Evolutionary conservation across 1,284 basidiomycete genomes (phyloP).

Genomic region (Ustanciosporium gigantosporum): DNA sequence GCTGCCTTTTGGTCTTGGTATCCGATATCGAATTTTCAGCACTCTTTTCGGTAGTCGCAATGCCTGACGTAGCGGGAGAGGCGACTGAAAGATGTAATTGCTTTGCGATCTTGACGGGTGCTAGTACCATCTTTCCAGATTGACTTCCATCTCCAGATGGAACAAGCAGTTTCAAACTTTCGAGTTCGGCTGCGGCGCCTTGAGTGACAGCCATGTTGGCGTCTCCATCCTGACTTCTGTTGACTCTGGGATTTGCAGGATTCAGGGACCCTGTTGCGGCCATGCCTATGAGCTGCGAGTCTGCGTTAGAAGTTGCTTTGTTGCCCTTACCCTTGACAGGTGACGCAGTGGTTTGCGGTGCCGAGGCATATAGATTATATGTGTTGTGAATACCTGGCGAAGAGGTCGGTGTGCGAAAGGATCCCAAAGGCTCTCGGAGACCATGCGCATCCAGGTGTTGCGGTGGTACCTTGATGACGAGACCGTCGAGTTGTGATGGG

Average conservation of each 20-base stretch:
- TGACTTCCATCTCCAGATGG: constrained; percentile 17
- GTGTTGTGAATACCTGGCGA: constrained; percentile 8
- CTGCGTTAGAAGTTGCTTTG: constrained; percentile 7
- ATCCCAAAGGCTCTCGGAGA: constrained; percentile 10
- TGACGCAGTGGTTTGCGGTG: constrained; percentile 1
- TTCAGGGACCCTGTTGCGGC: constrained; percentile 12
- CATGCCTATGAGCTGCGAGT: constrained; percentile 49
- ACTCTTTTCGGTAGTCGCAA: constrained; percentile 3
- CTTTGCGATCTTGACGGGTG: constrained; percentile 17
- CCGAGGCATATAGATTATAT: constrained; percentile 32
- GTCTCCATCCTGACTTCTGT: constrained; percentile 7
- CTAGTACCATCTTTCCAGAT: constrained; percentile 18
- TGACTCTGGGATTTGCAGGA: constrained; percentile 2
- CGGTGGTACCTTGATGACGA: constrained; percentile 24
- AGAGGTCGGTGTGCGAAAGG: constrained; percentile 9
- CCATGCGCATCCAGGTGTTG: constrained; percentile 4
- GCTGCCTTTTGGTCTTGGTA: constrained; percentile 14
- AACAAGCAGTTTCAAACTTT: constrained; percentile 29
- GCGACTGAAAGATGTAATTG: constrained; percentile 29
- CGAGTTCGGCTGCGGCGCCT: constrained; percentile 37
- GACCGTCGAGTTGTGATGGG: constrained; percentile 26
- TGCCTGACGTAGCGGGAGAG: constrained; percentile 16
- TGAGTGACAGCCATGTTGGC: constrained; percentile 10
- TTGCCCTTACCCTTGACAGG: constrained; percentile 13
- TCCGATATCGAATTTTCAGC: background rate